Conservation (phyloP, 805 yeast genomes). For the Hermanozyma aechmeae region DNA sequence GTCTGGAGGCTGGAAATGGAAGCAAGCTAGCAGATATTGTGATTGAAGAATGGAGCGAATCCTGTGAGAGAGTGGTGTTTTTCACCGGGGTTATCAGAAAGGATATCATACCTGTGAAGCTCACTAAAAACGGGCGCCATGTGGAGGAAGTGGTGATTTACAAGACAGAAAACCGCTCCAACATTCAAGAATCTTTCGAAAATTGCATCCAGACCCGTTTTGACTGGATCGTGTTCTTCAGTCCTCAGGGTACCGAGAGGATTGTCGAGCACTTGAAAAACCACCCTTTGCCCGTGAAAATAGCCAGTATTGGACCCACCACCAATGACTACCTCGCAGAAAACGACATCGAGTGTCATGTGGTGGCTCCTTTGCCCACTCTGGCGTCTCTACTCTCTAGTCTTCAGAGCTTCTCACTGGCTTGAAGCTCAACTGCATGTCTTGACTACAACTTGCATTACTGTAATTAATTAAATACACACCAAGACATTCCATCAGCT, state of each 20-base stretch:
- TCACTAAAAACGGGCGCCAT: conserved; percentile 33
- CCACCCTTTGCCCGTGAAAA: conserved; percentile 19
- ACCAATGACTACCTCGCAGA: conserved; percentile 54
- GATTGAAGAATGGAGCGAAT: conserved; percentile 21
- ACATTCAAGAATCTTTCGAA: conserved; percentile 33
- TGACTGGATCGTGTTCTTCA: conserved; percentile 76
- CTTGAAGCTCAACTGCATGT: too few relatives aligned
- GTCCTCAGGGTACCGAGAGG: conserved; percentile 77
- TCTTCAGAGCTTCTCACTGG: too few relatives aligned
- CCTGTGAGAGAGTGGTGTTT: conserved; percentile 38
- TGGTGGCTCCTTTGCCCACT: conserved; percentile 66
- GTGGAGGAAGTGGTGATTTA: conserved; percentile 61
- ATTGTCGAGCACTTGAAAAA: conserved; percentile 37
- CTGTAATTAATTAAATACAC: too few relatives aligned
- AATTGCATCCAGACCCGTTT: conserved; percentile 4
- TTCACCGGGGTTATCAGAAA: conserved; percentile 82
- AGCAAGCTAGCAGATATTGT: conserved; percentile 57
- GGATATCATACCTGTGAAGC: conserved; percentile 65
- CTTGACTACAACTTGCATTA: too few relatives aligned
- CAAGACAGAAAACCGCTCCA: conserved; percentile 46
- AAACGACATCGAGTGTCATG: conserved; percentile 46
- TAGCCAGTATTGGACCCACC: conserved; percentile 92
- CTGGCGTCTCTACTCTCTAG: conserved; percentile 30
- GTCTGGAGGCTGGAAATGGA: conserved; percentile 76
- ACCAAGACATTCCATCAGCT: too few relatives aligned